Percentiles rank a stretch among this genome's conserved stretches.
Evolutionary conservation across 2,329 filamentous ascomycete genomes (phyloP).

Genomic region (Aspergillus fumigatiaffinis): DNA sequence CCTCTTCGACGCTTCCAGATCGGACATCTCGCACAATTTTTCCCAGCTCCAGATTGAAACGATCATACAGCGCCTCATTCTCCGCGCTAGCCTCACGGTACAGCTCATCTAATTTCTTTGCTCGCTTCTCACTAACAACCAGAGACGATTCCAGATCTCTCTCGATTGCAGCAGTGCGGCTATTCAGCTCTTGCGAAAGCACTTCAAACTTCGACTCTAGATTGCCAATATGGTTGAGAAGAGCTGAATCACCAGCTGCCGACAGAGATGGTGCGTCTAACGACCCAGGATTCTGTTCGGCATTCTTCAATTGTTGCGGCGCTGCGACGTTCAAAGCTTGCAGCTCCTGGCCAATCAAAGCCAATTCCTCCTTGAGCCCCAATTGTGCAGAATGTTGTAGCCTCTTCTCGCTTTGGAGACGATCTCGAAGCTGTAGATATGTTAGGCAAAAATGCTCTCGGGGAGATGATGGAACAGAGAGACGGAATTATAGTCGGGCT

Average conservation of each 20-base stretch:
- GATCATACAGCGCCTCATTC: constrained; percentile 88
- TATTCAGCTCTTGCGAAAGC: constrained; percentile 56
- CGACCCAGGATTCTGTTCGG: constrained; percentile 25
- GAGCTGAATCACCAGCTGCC: constrained; percentile 17
- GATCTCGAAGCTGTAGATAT: constrained; percentile 60
- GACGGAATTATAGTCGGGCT: background rate
- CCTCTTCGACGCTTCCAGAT: constrained; percentile 73
- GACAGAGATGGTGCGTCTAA: constrained; percentile 13
- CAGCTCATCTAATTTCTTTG: constrained; percentile 77
- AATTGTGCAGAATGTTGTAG: constrained; percentile 67
- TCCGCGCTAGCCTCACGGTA: constrained; percentile 85
- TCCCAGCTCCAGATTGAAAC: constrained; percentile 85
- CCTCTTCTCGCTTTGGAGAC: constrained; percentile 76
- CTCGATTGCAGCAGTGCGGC: constrained; percentile 61
- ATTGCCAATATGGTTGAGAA: constrained; percentile 53
- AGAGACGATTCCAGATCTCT: constrained; percentile 69
- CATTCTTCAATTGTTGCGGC: constrained; percentile 32
- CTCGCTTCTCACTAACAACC: constrained; percentile 70
- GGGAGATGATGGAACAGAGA: background rate
- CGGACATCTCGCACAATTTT: constrained; percentile 76
- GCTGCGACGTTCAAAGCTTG: constrained; percentile 42
- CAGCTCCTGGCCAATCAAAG: constrained; percentile 77
- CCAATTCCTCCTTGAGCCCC: constrained; percentile 69
- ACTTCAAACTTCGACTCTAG: constrained; percentile 66
- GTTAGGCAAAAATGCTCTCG: constrained; percentile 1